Percentiles rank a stretch among this genome's conserved stretches.
These are phyloP conservation scores for Picea glauca DNA, from an alignment of 75 land plant species.

Conservation along the genomic window DNA sequence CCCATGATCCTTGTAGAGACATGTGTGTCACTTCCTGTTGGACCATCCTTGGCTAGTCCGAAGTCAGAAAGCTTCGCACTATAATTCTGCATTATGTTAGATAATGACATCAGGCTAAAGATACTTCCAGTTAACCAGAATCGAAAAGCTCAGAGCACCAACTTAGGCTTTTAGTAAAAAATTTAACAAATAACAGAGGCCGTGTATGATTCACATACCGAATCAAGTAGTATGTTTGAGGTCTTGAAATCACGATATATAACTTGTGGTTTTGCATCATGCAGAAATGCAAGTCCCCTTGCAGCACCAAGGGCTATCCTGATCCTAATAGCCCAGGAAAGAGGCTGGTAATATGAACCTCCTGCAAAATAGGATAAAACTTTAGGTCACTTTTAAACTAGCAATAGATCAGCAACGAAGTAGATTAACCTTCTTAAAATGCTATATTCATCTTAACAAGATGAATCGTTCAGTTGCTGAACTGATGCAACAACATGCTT, in stretches of 20 bases:
- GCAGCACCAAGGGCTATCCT: constrained; percentile 85
- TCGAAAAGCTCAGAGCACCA: not conserved
- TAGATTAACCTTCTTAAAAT: no score
- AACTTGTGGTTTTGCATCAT: constrained; percentile 52
- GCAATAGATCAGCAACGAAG: not conserved
- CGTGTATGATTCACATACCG: constrained; percentile 25
- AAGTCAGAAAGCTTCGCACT: constrained; percentile 14
- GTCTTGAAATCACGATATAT: constrained; percentile 80
- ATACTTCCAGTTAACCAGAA: not conserved
- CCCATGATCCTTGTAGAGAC: constrained; percentile 16
- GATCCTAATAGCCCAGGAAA: constrained; percentile 70
- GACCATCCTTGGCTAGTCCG: constrained; percentile 13
- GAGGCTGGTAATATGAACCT: constrained; percentile 62
- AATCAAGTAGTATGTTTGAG: constrained; percentile 67
- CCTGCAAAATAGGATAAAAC: constrained; percentile 23
- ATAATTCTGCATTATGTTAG: constrained; percentile 1
- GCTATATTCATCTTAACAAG: no score
- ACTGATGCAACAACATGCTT: no score
- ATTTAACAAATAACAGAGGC: not conserved
- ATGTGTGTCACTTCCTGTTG: constrained; percentile 1
- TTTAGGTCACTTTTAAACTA: not conserved
- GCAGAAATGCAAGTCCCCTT: constrained; percentile 82
- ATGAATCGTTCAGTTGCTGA: no score
- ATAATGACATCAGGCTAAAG: not conserved
- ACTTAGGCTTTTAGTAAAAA: not conserved